Conservation (phyloP, 176 grass and related monocot genomes). For the Secale cereale region DNA sequence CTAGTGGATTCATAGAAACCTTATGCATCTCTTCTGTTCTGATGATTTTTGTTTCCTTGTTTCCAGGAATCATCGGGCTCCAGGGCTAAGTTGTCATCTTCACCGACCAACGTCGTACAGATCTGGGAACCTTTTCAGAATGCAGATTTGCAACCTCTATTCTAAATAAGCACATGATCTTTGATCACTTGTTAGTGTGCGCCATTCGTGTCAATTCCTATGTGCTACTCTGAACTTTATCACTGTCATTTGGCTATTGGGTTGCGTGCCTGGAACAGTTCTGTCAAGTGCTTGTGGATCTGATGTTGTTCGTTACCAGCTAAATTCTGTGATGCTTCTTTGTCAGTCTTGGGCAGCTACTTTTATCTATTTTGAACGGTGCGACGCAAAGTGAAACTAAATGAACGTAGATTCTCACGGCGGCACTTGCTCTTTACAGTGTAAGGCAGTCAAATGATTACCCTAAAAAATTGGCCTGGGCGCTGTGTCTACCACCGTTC, state of each 20-base stretch:
- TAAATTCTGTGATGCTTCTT: too few relatives aligned
- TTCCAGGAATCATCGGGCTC: constrained; percentile 77
- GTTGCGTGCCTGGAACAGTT: not conserved
- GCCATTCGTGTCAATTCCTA: not conserved
- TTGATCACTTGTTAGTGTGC: constrained; percentile 19
- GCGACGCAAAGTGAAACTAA: too few relatives aligned
- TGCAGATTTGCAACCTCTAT: not conserved
- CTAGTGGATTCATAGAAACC: not conserved
- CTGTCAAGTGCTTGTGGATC: not conserved
- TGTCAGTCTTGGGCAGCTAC: too few relatives aligned
- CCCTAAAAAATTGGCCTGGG: too few relatives aligned
- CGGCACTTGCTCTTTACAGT: too few relatives aligned
- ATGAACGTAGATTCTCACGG: too few relatives aligned
- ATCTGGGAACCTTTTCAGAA: not conserved
- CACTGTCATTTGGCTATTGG: not conserved
- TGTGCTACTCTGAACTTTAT: constrained; percentile 13
- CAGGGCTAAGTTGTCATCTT: constrained; percentile 49
- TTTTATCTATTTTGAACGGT: too few relatives aligned
- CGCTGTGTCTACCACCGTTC: too few relatives aligned
- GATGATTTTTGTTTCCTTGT: not conserved
- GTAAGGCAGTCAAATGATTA: not conserved
- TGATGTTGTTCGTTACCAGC: too few relatives aligned
- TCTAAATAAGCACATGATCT: constrained; percentile 31
- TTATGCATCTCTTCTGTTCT: not conserved
- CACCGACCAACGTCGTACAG: not conserved